phyloP scores from a whole-genome alignment of 495 filamentous ascomycete species.

The Podospora anserina region DNA sequence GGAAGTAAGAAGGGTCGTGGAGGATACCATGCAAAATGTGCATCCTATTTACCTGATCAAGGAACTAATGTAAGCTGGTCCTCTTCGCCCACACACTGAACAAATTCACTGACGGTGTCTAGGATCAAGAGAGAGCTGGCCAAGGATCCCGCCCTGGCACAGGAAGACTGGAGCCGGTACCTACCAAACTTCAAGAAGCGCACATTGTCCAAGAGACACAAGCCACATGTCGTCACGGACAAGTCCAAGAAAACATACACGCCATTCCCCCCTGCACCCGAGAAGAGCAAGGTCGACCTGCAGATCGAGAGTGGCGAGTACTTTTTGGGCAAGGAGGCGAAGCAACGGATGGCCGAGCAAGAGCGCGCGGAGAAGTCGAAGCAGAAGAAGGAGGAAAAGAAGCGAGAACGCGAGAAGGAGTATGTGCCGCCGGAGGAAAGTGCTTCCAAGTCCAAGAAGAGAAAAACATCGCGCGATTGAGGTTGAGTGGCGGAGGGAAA shows the following conservation, averaged over 20 bases:
- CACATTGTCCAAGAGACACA: constrained; percentile 77
- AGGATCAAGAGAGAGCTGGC: constrained; percentile 95
- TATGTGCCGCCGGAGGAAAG: constrained; percentile 81
- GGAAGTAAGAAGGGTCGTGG: constrained; percentile 82
- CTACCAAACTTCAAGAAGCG: constrained; percentile 98
- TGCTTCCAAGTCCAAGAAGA: constrained; percentile 58
- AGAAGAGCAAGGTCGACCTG: constrained; percentile 89
- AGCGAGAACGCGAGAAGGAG: constrained; percentile 76
- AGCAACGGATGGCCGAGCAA: constrained; percentile 76
- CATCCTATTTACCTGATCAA: constrained; percentile 74
- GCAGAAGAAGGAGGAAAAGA: constrained; percentile 83
- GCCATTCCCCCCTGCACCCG: constrained; percentile 61
- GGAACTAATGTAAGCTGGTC: constrained; percentile 66
- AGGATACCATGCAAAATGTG: constrained; percentile 96
- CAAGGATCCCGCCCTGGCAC: constrained; percentile 82
- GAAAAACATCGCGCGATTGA: constrained; percentile 53
- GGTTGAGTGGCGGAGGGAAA: constrained; percentile 6
- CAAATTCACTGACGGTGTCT: constrained; percentile 14
- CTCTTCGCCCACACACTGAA: background rate
- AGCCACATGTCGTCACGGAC: constrained; percentile 82
- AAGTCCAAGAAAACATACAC: constrained; percentile 95
- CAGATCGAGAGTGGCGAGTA: constrained; percentile 99
- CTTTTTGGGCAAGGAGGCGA: constrained; percentile 87
- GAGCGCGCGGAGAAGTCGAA: constrained; percentile 76
- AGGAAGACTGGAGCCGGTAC: constrained; percentile 94